A percentile compares a stretch with the other conserved stretches of the same genome.
These are phyloP conservation scores for Hyphopichia burtonii DNA, from an alignment of 1,139 yeast genomes.

Conservation along the genomic window DNA sequence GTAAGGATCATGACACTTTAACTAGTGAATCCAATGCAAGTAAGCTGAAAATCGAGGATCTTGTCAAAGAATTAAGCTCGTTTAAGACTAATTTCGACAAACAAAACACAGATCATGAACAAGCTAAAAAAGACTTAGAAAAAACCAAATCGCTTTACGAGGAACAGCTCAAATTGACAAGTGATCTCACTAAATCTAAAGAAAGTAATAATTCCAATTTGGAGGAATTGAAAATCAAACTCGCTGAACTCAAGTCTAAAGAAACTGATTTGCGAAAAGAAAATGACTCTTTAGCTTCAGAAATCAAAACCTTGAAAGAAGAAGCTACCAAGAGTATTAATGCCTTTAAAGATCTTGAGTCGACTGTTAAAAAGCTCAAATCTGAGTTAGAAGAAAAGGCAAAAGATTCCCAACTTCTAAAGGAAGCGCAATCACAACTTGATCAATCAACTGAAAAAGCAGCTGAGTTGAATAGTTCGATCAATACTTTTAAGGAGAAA, in stretches of 20 bases:
- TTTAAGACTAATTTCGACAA: not conserved
- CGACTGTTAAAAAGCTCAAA: not conserved
- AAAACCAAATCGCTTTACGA: constrained; percentile 17
- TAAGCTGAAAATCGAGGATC: constrained; percentile 5
- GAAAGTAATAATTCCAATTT: too few species aligned
- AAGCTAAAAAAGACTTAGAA: constrained; percentile 1
- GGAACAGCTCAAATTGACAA: not conserved
- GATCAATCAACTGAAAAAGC: not conserved
- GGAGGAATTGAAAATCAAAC: constrained; percentile 2
- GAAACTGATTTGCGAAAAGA: constrained; percentile 2
- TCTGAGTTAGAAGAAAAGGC: constrained; percentile 1
- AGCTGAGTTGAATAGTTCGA: not conserved
- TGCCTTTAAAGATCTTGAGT: not conserved
- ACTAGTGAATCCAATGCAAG: not conserved
- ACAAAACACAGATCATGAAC: not conserved
- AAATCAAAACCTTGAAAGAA: not conserved
- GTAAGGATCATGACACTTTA: not conserved
- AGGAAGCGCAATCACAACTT: not conserved
- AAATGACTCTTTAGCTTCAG: not conserved
- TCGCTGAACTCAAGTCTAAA: not conserved
- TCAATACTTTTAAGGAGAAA: not conserved
- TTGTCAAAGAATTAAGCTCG: constrained; percentile 3
- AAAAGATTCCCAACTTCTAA: not conserved
- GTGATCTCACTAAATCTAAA: not conserved
- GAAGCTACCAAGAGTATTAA: not conserved